Percentiles rank a stretch among this genome's conserved stretches.
These are phyloP conservation scores for Zygosaccharomyces pseudorouxii DNA, from an alignment of 805 yeast species.

Conservation along the genomic window DNA sequence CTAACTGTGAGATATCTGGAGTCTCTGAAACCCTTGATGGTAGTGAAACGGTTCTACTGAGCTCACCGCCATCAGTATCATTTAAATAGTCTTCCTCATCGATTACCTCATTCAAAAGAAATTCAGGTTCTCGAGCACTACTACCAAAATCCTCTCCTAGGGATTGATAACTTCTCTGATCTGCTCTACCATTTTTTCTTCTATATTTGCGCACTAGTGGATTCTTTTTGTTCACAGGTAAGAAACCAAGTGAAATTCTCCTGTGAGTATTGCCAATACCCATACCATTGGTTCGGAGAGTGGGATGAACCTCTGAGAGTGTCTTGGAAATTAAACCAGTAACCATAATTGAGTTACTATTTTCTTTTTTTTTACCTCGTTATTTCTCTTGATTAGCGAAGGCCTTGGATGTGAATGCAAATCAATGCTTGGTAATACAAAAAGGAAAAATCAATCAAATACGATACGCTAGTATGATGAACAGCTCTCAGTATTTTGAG, in stretches of 20 bases:
- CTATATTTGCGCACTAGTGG: slow-evolving; percentile 36
- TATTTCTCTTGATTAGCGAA: background rate
- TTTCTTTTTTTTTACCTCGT: background rate
- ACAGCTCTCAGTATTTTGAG: background rate
- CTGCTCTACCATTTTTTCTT: slow-evolving; percentile 29
- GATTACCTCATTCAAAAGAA: slow-evolving; percentile 20
- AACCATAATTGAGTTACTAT: slow-evolving; percentile 14
- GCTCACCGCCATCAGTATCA: slow-evolving; percentile 34
- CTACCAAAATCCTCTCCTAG: slow-evolving; percentile 37
- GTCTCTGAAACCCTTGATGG: slow-evolving; percentile 40
- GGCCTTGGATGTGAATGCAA: background rate
- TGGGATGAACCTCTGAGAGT: slow-evolving; percentile 37
- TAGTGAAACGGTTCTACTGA: slow-evolving; percentile 40
- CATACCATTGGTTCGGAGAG: slow-evolving; percentile 39
- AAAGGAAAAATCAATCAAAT: background rate
- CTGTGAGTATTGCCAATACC: slow-evolving; percentile 41
- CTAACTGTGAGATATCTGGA: slow-evolving; percentile 32
- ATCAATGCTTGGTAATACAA: background rate
- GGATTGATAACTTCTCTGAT: slow-evolving; percentile 39
- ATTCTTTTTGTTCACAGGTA: slow-evolving; percentile 41
- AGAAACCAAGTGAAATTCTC: slow-evolving; percentile 37
- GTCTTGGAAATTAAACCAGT: slow-evolving; percentile 28
- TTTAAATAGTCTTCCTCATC: slow-evolving; percentile 22
- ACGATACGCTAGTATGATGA: background rate
- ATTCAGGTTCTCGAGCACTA: slow-evolving; percentile 24